Evolutionary conservation across 805 yeast genomes (phyloP).

Genomic region (Wickerhamiella kurtzmanii): DNA sequence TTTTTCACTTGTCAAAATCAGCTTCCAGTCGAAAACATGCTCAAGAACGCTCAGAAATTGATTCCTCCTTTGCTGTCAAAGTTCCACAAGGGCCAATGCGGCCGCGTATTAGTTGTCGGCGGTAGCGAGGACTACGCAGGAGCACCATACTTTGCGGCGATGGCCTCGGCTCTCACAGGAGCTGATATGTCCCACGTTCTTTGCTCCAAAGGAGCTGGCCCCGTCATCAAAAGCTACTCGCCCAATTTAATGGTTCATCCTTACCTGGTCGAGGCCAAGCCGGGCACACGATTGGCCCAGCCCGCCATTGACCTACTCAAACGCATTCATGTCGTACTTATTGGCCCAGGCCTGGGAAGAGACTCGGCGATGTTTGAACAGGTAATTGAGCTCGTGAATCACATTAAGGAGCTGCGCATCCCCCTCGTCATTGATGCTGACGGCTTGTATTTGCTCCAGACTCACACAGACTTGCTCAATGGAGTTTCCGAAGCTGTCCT

Average conservation of each 20-base stretch:
- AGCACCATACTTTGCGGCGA: constrained; percentile 85
- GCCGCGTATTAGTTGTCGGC: constrained; percentile 75
- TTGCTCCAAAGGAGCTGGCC: constrained; percentile 70
- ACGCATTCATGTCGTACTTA: constrained; percentile 65
- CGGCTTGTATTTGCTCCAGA: constrained; percentile 54
- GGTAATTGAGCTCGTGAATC: constrained; percentile 42
- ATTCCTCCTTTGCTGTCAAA: constrained; percentile 41
- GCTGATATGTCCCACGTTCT: constrained; percentile 80
- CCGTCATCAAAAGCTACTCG: constrained; percentile 71
- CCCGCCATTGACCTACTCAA: constrained; percentile 42
- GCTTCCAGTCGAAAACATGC: no score
- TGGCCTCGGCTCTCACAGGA: constrained; percentile 73
- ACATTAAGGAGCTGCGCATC: constrained; percentile 39
- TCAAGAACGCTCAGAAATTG: constrained; percentile 35
- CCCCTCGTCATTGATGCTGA: constrained; percentile 89
- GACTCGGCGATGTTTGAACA: constrained; percentile 54
- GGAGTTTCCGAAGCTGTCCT: constrained; percentile 48
- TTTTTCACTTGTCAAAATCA: no score
- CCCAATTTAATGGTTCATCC: constrained; percentile 98
- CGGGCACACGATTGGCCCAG: constrained; percentile 33
- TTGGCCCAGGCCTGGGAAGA: constrained; percentile 93
- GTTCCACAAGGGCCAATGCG: constrained; percentile 87
- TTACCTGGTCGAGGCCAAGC: constrained; percentile 43
- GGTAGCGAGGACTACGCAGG: constrained; percentile 96
- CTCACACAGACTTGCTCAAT: constrained; percentile 31